These are phyloP conservation scores for Aspergillus niger DNA, from an alignment of 2,329 filamentous ascomycete species.

Conservation along the genomic window DNA sequence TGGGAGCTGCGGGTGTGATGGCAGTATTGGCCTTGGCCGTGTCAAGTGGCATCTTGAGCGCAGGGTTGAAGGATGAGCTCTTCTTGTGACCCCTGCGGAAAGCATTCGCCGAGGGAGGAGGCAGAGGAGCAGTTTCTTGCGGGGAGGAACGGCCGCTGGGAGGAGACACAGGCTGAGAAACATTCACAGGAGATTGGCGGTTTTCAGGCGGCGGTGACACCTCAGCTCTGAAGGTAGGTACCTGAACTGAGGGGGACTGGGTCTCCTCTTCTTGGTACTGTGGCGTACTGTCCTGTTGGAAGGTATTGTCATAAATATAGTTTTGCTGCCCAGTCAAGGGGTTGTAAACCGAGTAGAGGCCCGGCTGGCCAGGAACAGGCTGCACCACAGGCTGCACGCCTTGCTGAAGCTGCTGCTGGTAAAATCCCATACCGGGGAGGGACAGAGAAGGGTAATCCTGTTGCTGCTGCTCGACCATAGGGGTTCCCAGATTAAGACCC, in stretches of 20 bases:
- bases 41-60: slow-evolving; percentile 49
- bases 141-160: slow-evolving; percentile 68
- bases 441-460: slow-evolving; percentile 56
- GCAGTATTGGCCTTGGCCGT: slow-evolving; percentile 54
- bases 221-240: slow-evolving; percentile 71
- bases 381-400: slow-evolving; percentile 65
- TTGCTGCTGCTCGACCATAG: slow-evolving; percentile 46
- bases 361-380: slow-evolving; percentile 68
- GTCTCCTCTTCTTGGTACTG: slow-evolving; percentile 38
- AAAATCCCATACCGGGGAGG: slow-evolving; percentile 59
- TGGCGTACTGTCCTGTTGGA: slow-evolving; percentile 49
- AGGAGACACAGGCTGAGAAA: slow-evolving; percentile 67
- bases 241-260: slow-evolving; percentile 56
- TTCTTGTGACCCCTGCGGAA: slow-evolving; percentile 96
- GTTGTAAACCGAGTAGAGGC: slow-evolving; percentile 81
- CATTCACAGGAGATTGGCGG: slow-evolving; percentile 55
- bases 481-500: slow-evolving; percentile 66
- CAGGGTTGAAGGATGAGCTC: slow-evolving; percentile 69
- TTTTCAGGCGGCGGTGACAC: slow-evolving; percentile 76
- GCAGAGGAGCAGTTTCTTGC: slow-evolving; percentile 71
- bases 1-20: slow-evolving; percentile 63
- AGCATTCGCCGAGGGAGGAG: slow-evolving; percentile 84
- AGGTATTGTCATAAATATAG: slow-evolving; percentile 73
- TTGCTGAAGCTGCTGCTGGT: slow-evolving; percentile 68
- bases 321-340: slow-evolving; percentile 80